Evolutionary conservation across 1,284 basidiomycete genomes (phyloP), one percentile per base, ranked within the genome.

Genomic region (Singerocomus inundabilis): DNA sequence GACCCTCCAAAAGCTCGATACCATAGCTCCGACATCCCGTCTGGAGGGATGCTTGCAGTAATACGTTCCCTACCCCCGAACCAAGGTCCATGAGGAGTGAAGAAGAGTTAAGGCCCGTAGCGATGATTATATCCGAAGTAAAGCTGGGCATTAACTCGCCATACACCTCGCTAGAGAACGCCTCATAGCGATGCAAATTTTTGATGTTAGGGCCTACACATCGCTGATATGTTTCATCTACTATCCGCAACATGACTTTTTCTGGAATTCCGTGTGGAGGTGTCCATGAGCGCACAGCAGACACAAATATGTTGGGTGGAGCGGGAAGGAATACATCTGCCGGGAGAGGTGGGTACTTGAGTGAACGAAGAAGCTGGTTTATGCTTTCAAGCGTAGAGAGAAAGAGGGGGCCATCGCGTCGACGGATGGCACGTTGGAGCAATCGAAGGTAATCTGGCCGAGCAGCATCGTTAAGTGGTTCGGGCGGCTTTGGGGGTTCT

Each of bases 221-320:
- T 29, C 88, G 82, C 59, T 91, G 88, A 60, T 91, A 90, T 32
- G 84, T 86, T 68, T 91, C 88, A 44, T 89, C 85, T 46, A 88
- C 75, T 44, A 91, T 78, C 26, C 84, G 82, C 70, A 81, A 74
- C 13, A 84, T 68, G 7, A 89, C 78, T 18, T 76, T 72, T 35
- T 78, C 72, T 0, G 85, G 86, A 18, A 88, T 65, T 6, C 76
- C 78, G 11, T 13, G 50, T 11, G 53, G 42, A 34, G 48, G 18
- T 39, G 70, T 68, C 84, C 84, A 88, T 0, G 66, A 61, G 34
- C 70, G 64, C 9, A 84, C 71, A 1, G 67, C 65, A 15, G 70
- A 62, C 58, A 71, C 76, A 11, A 89, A 63, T 2, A 68, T 53
- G 55, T 88, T 88, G 2, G 66, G 67, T 2, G 70, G 70, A 2